Evolutionary conservation across 2,329 filamentous ascomycete species (phyloP), one percentile per base, ranked within the genome.

Genomic region (Colletotrichum tropicale): DNA sequence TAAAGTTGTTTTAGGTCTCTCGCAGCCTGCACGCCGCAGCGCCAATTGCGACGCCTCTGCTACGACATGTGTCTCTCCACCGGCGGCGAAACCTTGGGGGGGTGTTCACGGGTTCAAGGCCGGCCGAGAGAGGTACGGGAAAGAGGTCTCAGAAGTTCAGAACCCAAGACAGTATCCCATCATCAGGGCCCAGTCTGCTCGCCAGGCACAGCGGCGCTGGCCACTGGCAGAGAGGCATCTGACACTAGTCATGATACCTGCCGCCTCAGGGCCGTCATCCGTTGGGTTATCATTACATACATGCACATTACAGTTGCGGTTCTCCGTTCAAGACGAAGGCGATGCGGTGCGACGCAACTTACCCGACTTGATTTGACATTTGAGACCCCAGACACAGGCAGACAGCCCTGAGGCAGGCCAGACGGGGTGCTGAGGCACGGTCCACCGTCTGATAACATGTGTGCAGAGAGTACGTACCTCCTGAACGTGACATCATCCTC

Each of bases 221-320:
- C 66, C 48, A 74, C 43, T 43, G 28, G 32, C 26, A 43, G 26
- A 61, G 48, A 69, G 48, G 70, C 64, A 74, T 76, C 65, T 66
- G 74, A 66, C 70, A 69, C 74, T 76, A 76, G 74, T 76, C 58
- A 76, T 74, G 70, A 74, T 69, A 67, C 64, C 36, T 60, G 70
- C 34, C n/a, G 66, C 48, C 52, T 68, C 66, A 58, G 52, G 52
- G 30, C 66, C 16, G 30, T 68, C 32, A 38, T 24, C 30, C 52
- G 21, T 28, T 18, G 66, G 18, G 48, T 13, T 18, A n/a, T 62
- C 24, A 62, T 34, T 60, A 38, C 55, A 58, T 56, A 56, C 3
- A n/a, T 30, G 28, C 34, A 48, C 34, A 52, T 70, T 55, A 48
- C 67, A 32, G 43, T 36, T 30, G 56, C 36, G 56, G n/a, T 67